Evolutionary conservation across 2,329 filamentous ascomycete species (phyloP).

Genomic region (Didymella pinodella): DNA sequence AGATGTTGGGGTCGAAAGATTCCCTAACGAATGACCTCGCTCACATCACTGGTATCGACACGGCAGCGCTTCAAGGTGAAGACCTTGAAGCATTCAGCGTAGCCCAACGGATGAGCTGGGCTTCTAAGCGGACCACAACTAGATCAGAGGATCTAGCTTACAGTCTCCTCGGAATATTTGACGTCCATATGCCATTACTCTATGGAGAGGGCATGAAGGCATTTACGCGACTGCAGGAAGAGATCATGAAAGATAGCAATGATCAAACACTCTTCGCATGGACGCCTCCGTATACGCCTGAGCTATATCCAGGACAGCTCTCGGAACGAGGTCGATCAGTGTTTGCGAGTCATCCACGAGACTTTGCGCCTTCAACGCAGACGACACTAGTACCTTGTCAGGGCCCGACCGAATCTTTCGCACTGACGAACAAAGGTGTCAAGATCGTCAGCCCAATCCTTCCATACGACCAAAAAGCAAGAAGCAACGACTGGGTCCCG

Average conservation of each 20-base stretch:
- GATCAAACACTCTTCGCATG: not conserved
- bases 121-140: not conserved
- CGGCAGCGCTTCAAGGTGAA: not conserved
- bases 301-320: not conserved
- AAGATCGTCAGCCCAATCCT: not conserved
- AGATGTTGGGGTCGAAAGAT: not conserved
- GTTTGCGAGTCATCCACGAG: not conserved
- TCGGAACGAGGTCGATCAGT: not conserved
- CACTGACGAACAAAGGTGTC: not conserved
- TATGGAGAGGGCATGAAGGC: conserved; percentile 1
- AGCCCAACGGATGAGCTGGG: not conserved
- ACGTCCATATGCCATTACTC: not conserved
- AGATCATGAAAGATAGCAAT: conserved; percentile 3
- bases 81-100: not conserved
- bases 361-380: not conserved
- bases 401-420: not conserved
- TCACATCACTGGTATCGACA: not conserved
- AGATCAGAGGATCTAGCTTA: not conserved
- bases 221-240: not conserved
- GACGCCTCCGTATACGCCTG: not conserved
- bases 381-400: not conserved
- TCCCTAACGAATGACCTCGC: not conserved
- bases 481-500: too few species aligned
- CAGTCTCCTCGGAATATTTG: not conserved
- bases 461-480: not conserved